These are phyloP conservation scores for Eimeria mitis DNA, from an alignment of 169 alveolate species.

Conservation along the genomic window DNA sequence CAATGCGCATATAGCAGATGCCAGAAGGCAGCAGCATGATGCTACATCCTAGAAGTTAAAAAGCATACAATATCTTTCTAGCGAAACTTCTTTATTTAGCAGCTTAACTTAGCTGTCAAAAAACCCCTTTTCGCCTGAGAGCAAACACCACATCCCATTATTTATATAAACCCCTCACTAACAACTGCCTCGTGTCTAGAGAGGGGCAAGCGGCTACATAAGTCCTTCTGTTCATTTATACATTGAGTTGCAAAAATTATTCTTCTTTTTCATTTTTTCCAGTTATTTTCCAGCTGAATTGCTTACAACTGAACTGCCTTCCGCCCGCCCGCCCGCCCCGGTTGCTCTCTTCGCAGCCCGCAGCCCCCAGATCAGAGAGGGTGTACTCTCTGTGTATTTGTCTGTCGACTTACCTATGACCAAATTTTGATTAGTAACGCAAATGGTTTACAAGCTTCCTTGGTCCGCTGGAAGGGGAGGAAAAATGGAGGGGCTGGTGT, in stretches of 20 bases:
- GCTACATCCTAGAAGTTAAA: neutral
- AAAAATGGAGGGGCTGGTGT: slow-evolving; percentile 13
- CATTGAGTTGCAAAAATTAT: neutral
- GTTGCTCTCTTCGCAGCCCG: neutral
- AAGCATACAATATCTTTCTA: neutral
- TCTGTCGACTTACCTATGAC: neutral
- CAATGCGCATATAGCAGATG: neutral
- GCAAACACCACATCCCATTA: neutral
- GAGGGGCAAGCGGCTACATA: neutral
- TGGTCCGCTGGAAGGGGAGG: neutral
- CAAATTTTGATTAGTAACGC: neutral
- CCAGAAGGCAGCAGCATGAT: neutral
- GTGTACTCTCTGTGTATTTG: neutral
- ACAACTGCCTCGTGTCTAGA: neutral
- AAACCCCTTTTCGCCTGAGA: neutral
- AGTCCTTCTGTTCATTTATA: neutral
- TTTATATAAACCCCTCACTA: too few relatives aligned
- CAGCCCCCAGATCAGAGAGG: neutral
- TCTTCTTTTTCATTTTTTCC: neutral
- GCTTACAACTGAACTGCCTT: neutral
- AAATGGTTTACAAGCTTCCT: neutral
- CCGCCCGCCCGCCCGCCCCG: neutral
- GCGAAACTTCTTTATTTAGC: neutral
- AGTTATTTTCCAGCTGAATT: neutral
- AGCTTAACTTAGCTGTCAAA: neutral